A percentile compares a stretch with the other conserved stretches of the same genome.
phyloP scores from a whole-genome alignment of 768 basidiomycete genomes.

The Lactarius trivialis region DNA sequence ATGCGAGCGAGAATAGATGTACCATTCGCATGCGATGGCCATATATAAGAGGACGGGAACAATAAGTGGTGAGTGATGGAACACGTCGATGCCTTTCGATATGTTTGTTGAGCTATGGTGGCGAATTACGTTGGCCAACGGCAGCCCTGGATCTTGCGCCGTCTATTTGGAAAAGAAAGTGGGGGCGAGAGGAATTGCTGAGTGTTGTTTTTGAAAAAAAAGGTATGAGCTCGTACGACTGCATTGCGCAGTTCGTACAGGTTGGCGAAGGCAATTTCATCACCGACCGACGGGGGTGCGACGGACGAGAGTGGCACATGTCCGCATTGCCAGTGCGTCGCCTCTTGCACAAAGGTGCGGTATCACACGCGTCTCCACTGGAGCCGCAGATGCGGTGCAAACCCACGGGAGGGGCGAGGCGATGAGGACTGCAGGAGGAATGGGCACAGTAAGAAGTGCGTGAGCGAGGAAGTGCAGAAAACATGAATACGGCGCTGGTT shows the following conservation, averaged over 20 bases:
- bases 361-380: background rate
- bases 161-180: background rate
- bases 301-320: too few relatives aligned
- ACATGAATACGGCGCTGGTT: background rate
- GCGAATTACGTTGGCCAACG: background rate
- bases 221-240: too few relatives aligned
- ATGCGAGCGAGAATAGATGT: background rate
- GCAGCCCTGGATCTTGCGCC: background rate
- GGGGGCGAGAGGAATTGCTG: too few relatives aligned
- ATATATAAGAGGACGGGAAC: background rate
- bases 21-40: background rate
- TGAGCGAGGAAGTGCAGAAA: background rate
- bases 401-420: background rate
- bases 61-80: background rate
- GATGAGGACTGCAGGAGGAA: background rate
- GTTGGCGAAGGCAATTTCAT: background rate
- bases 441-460: background rate
- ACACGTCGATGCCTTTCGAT: background rate
- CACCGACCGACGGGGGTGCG: background rate
- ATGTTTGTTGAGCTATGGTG: background rate
- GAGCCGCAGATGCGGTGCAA: too few relatives aligned
- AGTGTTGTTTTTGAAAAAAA: too few relatives aligned
- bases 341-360: too few relatives aligned
- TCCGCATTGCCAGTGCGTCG: too few relatives aligned
- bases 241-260: too few relatives aligned